phyloP scores from a whole-genome alignment of 805 yeast genomes.

The Yarrowia porcina region DNA sequence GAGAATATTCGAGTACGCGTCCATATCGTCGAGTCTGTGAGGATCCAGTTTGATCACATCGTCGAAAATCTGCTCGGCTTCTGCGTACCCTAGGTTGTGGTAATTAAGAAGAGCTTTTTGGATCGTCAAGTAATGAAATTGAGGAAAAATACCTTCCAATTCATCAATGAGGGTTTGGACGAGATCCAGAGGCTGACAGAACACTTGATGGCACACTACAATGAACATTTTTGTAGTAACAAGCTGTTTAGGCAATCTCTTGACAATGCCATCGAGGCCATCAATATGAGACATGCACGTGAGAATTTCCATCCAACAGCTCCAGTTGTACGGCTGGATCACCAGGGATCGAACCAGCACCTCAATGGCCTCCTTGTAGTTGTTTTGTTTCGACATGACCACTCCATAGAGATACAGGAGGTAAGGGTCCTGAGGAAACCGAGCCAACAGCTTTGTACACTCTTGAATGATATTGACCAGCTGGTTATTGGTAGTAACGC shows the following conservation, averaged over 20 bases:
- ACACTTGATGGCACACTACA: conserved; percentile 54
- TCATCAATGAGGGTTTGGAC: conserved; percentile 50
- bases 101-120: conserved; percentile 81
- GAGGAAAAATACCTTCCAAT: conserved; percentile 59
- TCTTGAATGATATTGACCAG: conserved; percentile 42
- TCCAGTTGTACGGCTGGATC: conserved; percentile 84
- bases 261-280: conserved; percentile 43
- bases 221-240: conserved; percentile 57
- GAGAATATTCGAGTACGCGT: conserved; percentile 87
- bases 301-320: conserved; percentile 82
- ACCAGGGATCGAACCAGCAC: conserved; percentile 59
- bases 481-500: conserved; percentile 37
- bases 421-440: conserved; percentile 48
- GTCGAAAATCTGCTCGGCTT: conserved; percentile 78
- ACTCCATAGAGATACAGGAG: conserved; percentile 71
- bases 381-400: conserved; percentile 59
- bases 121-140: conserved; percentile 66
- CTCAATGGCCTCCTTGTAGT: conserved; percentile 57
- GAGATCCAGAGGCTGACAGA: conserved; percentile 46
- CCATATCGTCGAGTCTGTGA: conserved; percentile 82
- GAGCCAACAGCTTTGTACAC: conserved; percentile 34
- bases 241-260: conserved; percentile 29
- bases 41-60: conserved; percentile 72
- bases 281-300: conserved; percentile 59
- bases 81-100: conserved; percentile 78